phyloP scores from a whole-genome alignment of 805 yeast genomes.

The Saccharomycopsis fodiens region DNA sequence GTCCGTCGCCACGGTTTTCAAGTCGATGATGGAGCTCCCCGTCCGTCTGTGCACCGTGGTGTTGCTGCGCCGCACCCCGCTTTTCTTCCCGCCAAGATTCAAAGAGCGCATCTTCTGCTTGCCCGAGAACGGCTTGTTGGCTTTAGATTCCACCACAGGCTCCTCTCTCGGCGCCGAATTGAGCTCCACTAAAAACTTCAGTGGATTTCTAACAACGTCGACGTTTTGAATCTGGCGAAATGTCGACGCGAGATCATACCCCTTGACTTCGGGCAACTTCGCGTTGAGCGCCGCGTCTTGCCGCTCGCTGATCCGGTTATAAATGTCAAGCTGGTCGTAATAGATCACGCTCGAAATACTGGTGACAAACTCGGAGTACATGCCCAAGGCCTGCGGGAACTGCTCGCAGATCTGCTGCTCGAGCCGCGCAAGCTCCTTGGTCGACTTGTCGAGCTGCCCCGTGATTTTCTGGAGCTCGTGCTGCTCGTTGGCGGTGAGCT shows the following conservation, averaged over 20 bases:
- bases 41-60: slow-evolving; percentile 11
- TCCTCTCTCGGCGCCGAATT: not conserved
- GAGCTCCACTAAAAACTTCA: not conserved
- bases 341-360: slow-evolving; percentile 28
- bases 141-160: not conserved
- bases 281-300: not conserved
- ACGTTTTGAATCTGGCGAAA: slow-evolving; percentile 8
- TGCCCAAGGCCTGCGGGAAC: slow-evolving; percentile 31
- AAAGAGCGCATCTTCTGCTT: slow-evolving; percentile 15
- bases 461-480: slow-evolving; percentile 26
- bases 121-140: not conserved
- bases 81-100: slow-evolving; percentile 10
- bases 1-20: slow-evolving; percentile 8
- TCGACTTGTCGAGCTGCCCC: slow-evolving; percentile 22
- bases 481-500: slow-evolving; percentile 28
- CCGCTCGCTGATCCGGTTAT: slow-evolving; percentile 1
- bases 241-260: slow-evolving; percentile 7
- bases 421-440: slow-evolving; percentile 20
- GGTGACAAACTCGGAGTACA: slow-evolving; percentile 36
- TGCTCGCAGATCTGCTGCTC: slow-evolving; percentile 27
- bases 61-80: slow-evolving; percentile 5
- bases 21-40: slow-evolving; percentile 6
- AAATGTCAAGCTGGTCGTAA: slow-evolving; percentile 26
- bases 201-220: slow-evolving; percentile 7
- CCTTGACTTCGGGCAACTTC: slow-evolving; percentile 23